A percentile compares a stretch with the other conserved stretches of the same genome.
Conservation (phyloP, 108 stramenopile species). For the Aurantiochytrium sp. region DNA sequence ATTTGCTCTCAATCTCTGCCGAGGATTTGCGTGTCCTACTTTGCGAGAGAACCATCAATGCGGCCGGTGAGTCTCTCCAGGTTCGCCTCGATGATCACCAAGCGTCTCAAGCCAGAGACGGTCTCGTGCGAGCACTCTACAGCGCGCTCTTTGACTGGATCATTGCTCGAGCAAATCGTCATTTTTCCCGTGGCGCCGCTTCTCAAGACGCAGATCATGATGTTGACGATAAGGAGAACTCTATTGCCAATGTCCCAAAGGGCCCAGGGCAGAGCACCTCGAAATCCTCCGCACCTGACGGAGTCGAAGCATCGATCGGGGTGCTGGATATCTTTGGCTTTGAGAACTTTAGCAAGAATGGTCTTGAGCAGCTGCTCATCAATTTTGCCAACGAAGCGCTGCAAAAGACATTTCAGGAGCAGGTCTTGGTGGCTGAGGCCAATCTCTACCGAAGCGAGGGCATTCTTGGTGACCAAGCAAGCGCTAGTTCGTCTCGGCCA, state of each 20-base stretch:
- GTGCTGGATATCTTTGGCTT: constrained; percentile 63
- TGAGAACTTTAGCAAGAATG: constrained; percentile 48
- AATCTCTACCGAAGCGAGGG: constrained; percentile 44
- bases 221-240: neutral
- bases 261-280: neutral
- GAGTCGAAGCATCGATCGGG: neutral
- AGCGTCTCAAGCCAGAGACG: constrained; percentile 80
- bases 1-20: constrained; percentile 60
- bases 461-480: constrained; percentile 51
- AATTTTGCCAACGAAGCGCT: constrained; percentile 54
- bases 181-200: constrained; percentile 38
- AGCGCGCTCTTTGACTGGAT: constrained; percentile 78
- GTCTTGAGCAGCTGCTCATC: constrained; percentile 49
- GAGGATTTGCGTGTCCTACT: constrained; percentile 63
- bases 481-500: constrained; percentile 88
- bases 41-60: constrained; percentile 68
- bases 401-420: constrained; percentile 52
- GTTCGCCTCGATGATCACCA: constrained; percentile 61
- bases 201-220: neutral
- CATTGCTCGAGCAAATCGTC: constrained; percentile 70
- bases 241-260: too few relatives aligned
- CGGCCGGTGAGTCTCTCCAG: constrained; percentile 67
- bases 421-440: constrained; percentile 53
- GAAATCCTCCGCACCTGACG: neutral
- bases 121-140: constrained; percentile 85